phyloP scores from a whole-genome alignment of 2,329 filamentous ascomycete genomes.

The Didymella pinodella region DNA sequence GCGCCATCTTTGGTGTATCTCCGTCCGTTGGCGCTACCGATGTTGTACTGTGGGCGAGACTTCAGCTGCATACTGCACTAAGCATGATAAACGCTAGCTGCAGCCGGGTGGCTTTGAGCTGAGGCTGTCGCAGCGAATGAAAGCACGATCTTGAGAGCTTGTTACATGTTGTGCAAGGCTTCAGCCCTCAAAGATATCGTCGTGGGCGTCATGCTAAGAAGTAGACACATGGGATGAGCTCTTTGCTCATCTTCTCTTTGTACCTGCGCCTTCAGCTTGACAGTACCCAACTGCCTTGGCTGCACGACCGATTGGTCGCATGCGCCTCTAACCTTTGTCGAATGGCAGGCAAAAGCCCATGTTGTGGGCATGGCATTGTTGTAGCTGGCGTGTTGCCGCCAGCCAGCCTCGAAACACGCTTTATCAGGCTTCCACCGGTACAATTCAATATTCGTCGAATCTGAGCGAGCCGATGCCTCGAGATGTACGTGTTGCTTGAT shows the following conservation, averaged over 20 bases:
- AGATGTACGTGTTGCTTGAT: neutral
- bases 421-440: neutral
- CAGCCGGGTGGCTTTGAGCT: slow-evolving; percentile 19
- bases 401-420: neutral
- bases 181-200: neutral
- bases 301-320: neutral
- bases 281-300: neutral
- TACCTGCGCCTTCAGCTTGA: neutral
- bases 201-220: neutral
- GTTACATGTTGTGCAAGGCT: slow-evolving; percentile 6
- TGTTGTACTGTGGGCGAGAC: slow-evolving; percentile 16
- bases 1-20: slow-evolving; percentile 10
- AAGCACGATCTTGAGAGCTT: neutral
- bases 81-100: slow-evolving; percentile 19
- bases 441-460: neutral
- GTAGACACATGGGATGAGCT: neutral
- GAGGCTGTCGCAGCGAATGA: slow-evolving; percentile 5
- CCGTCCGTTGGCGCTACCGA: slow-evolving; percentile 7
- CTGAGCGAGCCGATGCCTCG: neutral
- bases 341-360: neutral
- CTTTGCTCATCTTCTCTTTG: neutral
- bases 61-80: slow-evolving; percentile 19
- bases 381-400: slow-evolving; percentile 2
- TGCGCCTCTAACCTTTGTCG: neutral
- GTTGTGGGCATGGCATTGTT: neutral